A percentile compares a stretch with the other conserved stretches of the same genome.
phyloP scores from a whole-genome alignment of 2,329 filamentous ascomycete species.

The Graphilbum ipis-grandicollis region DNA sequence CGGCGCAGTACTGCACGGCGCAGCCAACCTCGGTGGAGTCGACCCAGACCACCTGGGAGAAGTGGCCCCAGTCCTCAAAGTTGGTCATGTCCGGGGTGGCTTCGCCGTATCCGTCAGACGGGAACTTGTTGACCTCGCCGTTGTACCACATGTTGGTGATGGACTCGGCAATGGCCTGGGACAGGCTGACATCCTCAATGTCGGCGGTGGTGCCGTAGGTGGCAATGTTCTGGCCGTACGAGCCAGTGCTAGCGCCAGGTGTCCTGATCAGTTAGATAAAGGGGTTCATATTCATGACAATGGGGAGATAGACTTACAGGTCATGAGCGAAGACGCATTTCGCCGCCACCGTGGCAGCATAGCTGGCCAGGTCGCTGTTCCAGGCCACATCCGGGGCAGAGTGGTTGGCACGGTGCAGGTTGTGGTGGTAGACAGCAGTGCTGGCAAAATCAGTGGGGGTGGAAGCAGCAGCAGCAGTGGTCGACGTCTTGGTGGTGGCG shows the following conservation, averaged over 20 bases:
- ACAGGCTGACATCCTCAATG: constrained; percentile 26
- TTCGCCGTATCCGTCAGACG: constrained; percentile 38
- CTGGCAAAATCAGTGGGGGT: constrained; percentile 14
- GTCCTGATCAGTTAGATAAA: no score
- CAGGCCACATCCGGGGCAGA: constrained; percentile 48
- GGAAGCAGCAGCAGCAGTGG: background rate
- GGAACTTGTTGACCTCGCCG: constrained; percentile 46
- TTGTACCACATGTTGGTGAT: constrained; percentile 85
- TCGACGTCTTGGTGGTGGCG: background rate
- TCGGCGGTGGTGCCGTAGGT: constrained; percentile 30
- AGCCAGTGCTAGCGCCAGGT: constrained; percentile 31
- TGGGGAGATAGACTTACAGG: constrained; percentile 53
- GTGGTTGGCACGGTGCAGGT: constrained; percentile 73
- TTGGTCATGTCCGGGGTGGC: constrained; percentile 39
- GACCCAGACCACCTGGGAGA: constrained; percentile 60
- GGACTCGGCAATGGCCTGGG: constrained; percentile 43
- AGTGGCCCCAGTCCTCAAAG: constrained; percentile 57
- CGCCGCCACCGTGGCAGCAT: constrained; percentile 45
- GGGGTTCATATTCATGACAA: no score
- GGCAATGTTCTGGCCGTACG: constrained; percentile 88
- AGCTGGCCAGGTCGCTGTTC: constrained; percentile 44
- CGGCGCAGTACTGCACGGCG: constrained; percentile 33
- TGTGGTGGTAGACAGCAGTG: constrained; percentile 55
- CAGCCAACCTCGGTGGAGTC: constrained; percentile 45
- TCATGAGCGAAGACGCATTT: constrained; percentile 61